Conservation (phyloP, 495 filamentous ascomycete genomes). For the Penicillium dipodomyicola region DNA sequence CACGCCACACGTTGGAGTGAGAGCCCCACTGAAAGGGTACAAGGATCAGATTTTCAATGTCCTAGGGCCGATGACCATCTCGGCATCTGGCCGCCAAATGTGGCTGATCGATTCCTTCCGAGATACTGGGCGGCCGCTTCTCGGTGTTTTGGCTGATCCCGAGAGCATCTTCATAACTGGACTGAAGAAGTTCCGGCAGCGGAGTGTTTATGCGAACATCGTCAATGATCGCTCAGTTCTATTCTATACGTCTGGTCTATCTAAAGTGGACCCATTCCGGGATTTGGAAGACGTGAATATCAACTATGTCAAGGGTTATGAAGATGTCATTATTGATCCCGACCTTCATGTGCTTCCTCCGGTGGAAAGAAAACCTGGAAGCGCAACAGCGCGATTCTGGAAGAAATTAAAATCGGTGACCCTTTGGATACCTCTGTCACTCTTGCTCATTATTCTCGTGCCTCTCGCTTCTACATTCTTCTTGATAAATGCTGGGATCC, state of each 20-base stretch:
- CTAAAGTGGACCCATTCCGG: conserved; percentile 69
- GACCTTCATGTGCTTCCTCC: conserved; percentile 55
- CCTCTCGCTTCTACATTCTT: conserved; percentile 68
- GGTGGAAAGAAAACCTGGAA: conserved; percentile 33
- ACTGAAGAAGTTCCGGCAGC: conserved; percentile 68
- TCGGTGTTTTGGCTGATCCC: conserved; percentile 78
- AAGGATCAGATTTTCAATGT: conserved; percentile 73
- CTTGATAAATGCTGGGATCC: conserved; percentile 69
- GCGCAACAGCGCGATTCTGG: conserved; percentile 29
- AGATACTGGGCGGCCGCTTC: conserved; percentile 72
- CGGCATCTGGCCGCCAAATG: conserved; percentile 78
- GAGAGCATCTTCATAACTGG: conserved; percentile 83
- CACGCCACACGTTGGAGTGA: conserved; percentile 82
- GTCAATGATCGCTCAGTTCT: conserved; percentile 76
- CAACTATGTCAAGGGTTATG: conserved; percentile 72
- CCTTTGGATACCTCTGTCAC: conserved; percentile 52
- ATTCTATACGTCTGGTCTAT: conserved; percentile 79
- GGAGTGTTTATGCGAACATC: conserved; percentile 77
- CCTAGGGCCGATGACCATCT: conserved; percentile 72
- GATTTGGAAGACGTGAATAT: conserved; percentile 61
- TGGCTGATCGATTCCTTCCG: conserved; percentile 86
- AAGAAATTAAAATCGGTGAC: conserved; percentile 32
- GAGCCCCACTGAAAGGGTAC: conserved; percentile 68
- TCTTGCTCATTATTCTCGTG: conserved; percentile 62
- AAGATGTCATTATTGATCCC: conserved; percentile 72